A percentile compares a stretch with the other conserved stretches of the same genome.
Evolutionary conservation across 2,329 filamentous ascomycete species (phyloP).

Genomic region (Fragosphaeria purpurea): DNA sequence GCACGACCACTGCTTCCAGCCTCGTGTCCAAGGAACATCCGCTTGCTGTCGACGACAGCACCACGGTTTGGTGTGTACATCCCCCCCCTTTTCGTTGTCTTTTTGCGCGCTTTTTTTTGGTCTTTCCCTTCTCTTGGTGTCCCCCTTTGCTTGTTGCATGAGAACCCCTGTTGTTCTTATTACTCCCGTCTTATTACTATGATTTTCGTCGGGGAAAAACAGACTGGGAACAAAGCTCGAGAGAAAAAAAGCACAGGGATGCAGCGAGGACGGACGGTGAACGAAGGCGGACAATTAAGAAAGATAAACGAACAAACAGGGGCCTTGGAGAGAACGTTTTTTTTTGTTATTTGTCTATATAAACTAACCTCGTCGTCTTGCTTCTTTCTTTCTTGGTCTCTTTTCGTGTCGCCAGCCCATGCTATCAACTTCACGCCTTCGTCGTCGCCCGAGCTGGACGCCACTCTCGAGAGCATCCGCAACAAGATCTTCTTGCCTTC

Average conservation of each 20-base stretch:
- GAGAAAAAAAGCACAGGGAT: background rate
- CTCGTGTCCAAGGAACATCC: background rate
- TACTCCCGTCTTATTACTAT: conserved; percentile 3
- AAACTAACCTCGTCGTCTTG: conserved; percentile 1
- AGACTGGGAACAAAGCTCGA: conserved; percentile 3
- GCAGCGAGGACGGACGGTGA: too few relatives aligned
- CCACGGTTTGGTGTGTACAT: conserved; percentile 9
- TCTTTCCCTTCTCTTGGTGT: background rate
- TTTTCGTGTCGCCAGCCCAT: conserved; percentile 8
- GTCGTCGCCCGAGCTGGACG: conserved; percentile 43
- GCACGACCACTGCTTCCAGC: too few relatives aligned
- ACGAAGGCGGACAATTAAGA: too few relatives aligned
- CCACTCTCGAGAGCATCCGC: conserved; percentile 42
- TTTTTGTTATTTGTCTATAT: background rate
- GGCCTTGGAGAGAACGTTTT: too few relatives aligned
- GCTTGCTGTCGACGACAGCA: conserved; percentile 12
- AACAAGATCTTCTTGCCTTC: conserved; percentile 51
- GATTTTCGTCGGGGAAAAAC: background rate
- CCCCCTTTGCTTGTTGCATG: conserved; percentile 1
- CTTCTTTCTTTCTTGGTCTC: background rate
- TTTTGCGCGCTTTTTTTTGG: background rate
- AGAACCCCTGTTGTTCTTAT: conserved; percentile 3
- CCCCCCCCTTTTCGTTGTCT: background rate
- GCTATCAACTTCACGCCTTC: conserved; percentile 39
- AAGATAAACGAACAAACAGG: too few relatives aligned